Conservation (phyloP, 306 rosid genomes). For the Rubus parviflorus region DNA sequence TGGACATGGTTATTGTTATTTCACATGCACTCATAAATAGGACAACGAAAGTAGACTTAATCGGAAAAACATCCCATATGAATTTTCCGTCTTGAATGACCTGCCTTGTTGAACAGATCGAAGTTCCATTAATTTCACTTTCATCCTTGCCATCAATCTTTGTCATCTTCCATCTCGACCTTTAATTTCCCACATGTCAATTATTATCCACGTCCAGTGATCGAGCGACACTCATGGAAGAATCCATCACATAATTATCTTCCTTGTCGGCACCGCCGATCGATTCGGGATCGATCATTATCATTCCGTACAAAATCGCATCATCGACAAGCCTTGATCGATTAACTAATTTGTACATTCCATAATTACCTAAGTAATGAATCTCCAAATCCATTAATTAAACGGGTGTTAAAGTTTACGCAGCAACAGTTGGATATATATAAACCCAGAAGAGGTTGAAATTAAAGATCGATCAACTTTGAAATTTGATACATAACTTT, state of each 20-base stretch:
- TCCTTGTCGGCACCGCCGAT: conserved; percentile 1
- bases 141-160: neutral
- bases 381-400: neutral
- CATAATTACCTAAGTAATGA: neutral
- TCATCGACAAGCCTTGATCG: neutral
- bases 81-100: neutral
- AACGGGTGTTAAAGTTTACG: neutral
- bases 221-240: neutral
- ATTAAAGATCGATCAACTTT: neutral
- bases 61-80: conserved; percentile 6
- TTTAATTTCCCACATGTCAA: neutral
- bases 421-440: neutral
- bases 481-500: neutral
- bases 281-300: neutral
- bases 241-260: neutral
- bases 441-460: neutral
- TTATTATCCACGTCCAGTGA: neutral
- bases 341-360: neutral
- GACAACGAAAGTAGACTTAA: neutral
- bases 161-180: neutral
- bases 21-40: conserved; percentile 8
- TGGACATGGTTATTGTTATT: neutral
- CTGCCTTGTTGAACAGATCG: neutral
- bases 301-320: neutral
- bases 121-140: neutral